Percentiles rank a stretch among this genome's conserved stretches.
Evolutionary conservation across 2,329 filamentous ascomycete genomes (phyloP).

Genomic region (Trichoderma brevicompactum): DNA sequence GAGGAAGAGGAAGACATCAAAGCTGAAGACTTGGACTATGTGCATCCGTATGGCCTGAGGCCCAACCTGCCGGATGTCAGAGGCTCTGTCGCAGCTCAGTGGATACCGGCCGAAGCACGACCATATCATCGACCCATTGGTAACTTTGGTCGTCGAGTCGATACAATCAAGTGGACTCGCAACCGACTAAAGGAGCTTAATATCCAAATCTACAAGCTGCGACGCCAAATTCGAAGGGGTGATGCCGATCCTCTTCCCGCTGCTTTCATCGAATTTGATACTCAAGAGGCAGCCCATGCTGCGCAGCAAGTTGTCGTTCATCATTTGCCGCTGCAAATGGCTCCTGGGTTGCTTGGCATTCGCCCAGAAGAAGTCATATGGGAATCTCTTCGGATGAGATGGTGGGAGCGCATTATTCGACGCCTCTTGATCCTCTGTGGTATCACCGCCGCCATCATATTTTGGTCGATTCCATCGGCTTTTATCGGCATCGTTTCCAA

Average conservation of each 20-base stretch:
- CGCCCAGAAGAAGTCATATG: slow-evolving; percentile 85
- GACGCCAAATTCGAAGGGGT: slow-evolving; percentile 73
- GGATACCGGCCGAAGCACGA: slow-evolving; percentile 73
- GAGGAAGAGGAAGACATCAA: slow-evolving; percentile 29
- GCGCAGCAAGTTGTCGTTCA: slow-evolving; percentile 88
- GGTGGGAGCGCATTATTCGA: slow-evolving; percentile 83
- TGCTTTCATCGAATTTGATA: slow-evolving; percentile 89
- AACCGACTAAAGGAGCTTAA: slow-evolving; percentile 50
- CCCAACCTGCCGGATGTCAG: slow-evolving; percentile 46
- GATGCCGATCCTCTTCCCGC: slow-evolving; percentile 70
- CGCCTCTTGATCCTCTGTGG: slow-evolving; percentile 71
- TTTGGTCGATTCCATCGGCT: slow-evolving; percentile 79
- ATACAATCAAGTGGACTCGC: slow-evolving; percentile 91
- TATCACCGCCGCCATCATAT: slow-evolving; percentile 78
- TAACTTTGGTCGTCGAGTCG: slow-evolving; percentile 83
- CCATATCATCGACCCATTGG: slow-evolving; percentile 72
- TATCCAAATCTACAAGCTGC: slow-evolving; percentile 62
- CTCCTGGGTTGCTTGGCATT: slow-evolving; percentile 81
- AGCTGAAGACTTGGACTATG: slow-evolving; percentile 42
- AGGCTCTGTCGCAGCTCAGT: slow-evolving; percentile 68
- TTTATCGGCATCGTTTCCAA: slow-evolving; percentile 87
- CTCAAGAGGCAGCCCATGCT: slow-evolving; percentile 80
- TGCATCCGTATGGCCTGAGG: slow-evolving; percentile 45
- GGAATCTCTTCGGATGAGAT: slow-evolving; percentile 79
- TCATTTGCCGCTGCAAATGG: slow-evolving; percentile 85